Evolutionary conservation across 2,329 filamentous ascomycete genomes (phyloP), one percentile per base, ranked within the genome.

Genomic region (Orbilia oligospora): DNA sequence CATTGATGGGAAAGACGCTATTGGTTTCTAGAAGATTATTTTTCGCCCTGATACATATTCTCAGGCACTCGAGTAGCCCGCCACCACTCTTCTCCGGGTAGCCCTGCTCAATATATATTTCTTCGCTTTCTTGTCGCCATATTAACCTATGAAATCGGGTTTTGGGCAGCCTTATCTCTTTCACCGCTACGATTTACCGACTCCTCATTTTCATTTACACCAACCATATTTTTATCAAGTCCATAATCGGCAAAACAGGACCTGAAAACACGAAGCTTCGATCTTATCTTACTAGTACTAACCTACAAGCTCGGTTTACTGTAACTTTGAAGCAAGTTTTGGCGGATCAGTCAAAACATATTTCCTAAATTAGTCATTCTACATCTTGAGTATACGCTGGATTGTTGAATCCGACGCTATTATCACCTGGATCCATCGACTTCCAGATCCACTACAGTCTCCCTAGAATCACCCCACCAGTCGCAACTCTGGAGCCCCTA

Each of bases 401-500:
- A 33, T 16, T 22, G 18, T 5, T 18, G 14, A 46, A 5, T 5
- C 41, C 44, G 44, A 20, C 44, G n/a, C 44, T 46, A 46, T 27
- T 55, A 55, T 65, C 56, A 65, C 30, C 22, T 55, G 41, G 16
- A 18, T 65, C 33, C 27, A 56, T 44, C 71, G 14, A 63, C 16
- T 49, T 65, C 48, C 12, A 53, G 24, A 58, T 49, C 33, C 33
- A 63, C 46, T n/a, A 51, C 22, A 36, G 53, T 51, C 66, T 71
- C 51, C 71, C 69, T 58, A 64, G 63, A 16, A 71, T 72, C 53
- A 61, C 61, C 68, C 49, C 53, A 67, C 63, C 51, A 78, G 68
- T 71, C 75, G 75, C 75, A 72, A 71, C 68, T 78, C 75, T 78
- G 75, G 75, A 78, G 75, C 75, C 75, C 67, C 63, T 68, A 71